phyloP scores from a whole-genome alignment of 1,284 basidiomycete genomes.

The Puccinia brachypodii region DNA sequence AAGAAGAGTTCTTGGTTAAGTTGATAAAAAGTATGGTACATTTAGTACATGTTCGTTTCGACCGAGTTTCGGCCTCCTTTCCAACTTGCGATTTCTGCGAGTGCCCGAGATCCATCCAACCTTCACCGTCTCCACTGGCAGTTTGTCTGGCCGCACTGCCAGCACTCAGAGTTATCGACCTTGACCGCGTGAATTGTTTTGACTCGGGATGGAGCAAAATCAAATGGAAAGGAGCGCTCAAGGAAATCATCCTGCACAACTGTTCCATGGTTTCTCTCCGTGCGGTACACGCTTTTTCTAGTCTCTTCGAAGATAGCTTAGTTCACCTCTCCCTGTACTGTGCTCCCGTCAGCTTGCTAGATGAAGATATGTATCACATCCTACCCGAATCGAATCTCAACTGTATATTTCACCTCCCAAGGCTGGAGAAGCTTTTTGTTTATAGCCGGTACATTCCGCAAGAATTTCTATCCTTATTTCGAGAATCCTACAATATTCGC shows the following conservation, averaged over 20 bases:
- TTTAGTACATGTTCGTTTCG: background rate
- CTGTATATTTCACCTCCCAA: background rate
- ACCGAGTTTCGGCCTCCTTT: background rate
- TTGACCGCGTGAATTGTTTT: background rate
- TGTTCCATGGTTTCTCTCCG: background rate
- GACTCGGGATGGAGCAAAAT: constrained; percentile 8
- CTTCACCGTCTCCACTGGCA: background rate
- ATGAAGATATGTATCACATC: background rate
- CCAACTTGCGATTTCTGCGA: constrained; percentile 7
- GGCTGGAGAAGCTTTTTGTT: background rate
- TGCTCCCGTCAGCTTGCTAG: background rate
- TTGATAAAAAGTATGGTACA: background rate
- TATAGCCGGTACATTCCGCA: background rate
- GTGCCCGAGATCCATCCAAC: too few relatives aligned
- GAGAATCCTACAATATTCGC: background rate
- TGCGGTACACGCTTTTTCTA: background rate
- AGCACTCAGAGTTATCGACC: background rate
- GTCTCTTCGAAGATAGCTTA: background rate
- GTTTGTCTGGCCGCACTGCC: background rate
- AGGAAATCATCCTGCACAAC: background rate
- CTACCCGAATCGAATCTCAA: background rate
- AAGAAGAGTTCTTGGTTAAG: background rate
- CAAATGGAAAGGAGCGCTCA: background rate
- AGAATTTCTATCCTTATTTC: background rate
- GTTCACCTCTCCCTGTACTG: background rate